Conservation (phyloP, 208 protist species). For the Trypanosoma congolense region DNA sequence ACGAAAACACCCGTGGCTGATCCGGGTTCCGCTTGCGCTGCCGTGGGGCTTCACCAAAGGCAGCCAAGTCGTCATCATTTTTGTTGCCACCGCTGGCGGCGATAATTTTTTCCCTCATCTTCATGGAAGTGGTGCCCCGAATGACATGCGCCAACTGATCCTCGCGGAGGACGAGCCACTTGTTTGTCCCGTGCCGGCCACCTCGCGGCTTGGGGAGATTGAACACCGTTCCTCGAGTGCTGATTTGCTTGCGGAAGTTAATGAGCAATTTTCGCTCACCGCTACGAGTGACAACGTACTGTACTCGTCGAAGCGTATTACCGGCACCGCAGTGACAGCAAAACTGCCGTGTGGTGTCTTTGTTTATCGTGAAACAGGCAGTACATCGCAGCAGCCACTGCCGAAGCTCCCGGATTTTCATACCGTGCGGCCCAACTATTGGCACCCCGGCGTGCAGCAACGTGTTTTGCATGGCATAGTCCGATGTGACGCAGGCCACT, state of each 20-base stretch:
- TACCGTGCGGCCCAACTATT: slow-evolving; percentile 80
- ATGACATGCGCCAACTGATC: slow-evolving; percentile 88
- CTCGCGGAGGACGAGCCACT: slow-evolving; percentile 81
- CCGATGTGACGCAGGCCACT: slow-evolving; percentile 91
- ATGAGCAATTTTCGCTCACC: slow-evolving; percentile 87
- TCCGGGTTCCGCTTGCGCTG: slow-evolving; percentile 58
- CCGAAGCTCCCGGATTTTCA: slow-evolving; percentile 84
- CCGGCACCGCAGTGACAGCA: slow-evolving; percentile 84
- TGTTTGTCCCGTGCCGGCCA: slow-evolving; percentile 82
- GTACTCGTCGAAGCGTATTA: slow-evolving; percentile 88
- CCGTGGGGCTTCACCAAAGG: slow-evolving; percentile 60
- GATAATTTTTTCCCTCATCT: slow-evolving; percentile 51
- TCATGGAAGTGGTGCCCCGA: slow-evolving; percentile 47
- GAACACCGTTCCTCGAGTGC: slow-evolving; percentile 84
- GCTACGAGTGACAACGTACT: slow-evolving; percentile 79
- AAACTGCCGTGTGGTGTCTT: slow-evolving; percentile 90
- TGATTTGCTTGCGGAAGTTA: slow-evolving; percentile 81
- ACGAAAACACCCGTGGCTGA: slow-evolving; percentile 52
- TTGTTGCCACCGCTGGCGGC: slow-evolving; percentile 7
- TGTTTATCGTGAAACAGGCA: slow-evolving; percentile 79
- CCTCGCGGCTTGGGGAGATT: slow-evolving; percentile 84
- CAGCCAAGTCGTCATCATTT: slow-evolving; percentile 65
- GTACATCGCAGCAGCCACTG: slow-evolving; percentile 90
- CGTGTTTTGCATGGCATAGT: slow-evolving; percentile 95
- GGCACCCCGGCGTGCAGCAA: slow-evolving; percentile 88